phyloP scores from a whole-genome alignment of 805 yeast genomes.

The Zygosaccharomyces kombuchaensis region DNA sequence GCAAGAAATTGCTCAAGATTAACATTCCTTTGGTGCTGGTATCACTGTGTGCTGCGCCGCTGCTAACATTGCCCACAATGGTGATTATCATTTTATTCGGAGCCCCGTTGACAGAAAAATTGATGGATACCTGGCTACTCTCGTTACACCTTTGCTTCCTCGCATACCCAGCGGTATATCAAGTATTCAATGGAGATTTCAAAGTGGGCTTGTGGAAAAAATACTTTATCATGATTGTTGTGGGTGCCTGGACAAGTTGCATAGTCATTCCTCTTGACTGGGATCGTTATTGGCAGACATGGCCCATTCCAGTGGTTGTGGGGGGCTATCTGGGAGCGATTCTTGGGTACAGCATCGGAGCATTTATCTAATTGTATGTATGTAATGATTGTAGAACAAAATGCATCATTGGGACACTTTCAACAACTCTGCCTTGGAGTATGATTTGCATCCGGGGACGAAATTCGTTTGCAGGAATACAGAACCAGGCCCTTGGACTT shows the following conservation, averaged over 20 bases:
- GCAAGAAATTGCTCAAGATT: conserved; percentile 31
- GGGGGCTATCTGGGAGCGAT: conserved; percentile 77
- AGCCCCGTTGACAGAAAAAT: conserved; percentile 61
- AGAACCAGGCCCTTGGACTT: conserved; percentile 33
- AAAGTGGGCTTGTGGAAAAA: conserved; percentile 42
- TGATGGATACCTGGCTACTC: conserved; percentile 53
- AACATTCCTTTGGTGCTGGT: conserved; percentile 24
- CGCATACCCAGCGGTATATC: conserved; percentile 59
- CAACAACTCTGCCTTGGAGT: conserved; percentile 12
- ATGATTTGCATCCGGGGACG: conserved; percentile 11
- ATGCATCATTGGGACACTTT: conserved; percentile 5
- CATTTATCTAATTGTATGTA: conserved; percentile 23
- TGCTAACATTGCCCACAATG: conserved; percentile 27
- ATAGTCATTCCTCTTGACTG: conserved; percentile 93
- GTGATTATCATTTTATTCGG: conserved; percentile 61
- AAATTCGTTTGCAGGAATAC: conserved; percentile 27
- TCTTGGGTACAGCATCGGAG: conserved; percentile 49
- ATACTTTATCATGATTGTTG: conserved; percentile 32
- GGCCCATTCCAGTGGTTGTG: conserved; percentile 84
- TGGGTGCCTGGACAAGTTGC: conserved; percentile 92
- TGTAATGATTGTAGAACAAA: conserved; percentile 8
- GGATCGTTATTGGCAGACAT: conserved; percentile 96
- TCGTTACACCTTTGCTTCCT: conserved; percentile 59
- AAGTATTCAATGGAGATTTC: conserved; percentile 50
- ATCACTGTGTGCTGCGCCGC: conserved; percentile 23